Conservation (phyloP, 1,139 yeast genomes). For the Pichia sp. region DNA sequence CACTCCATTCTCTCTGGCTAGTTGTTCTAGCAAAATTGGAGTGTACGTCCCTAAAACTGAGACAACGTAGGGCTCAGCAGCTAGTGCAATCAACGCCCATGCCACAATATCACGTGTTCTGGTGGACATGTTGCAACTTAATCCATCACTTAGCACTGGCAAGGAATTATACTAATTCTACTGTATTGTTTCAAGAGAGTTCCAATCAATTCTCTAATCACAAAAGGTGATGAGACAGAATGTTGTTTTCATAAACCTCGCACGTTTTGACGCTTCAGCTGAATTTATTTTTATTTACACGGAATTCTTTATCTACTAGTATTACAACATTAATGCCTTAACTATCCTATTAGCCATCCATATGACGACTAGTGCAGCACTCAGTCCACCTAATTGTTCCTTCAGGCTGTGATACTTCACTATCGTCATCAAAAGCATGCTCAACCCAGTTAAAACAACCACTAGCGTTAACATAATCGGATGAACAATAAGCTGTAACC, state of each 20-base stretch:
- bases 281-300: not conserved
- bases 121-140: conserved; percentile 6
- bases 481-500: conserved; percentile 26
- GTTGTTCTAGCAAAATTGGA: conserved; percentile 59
- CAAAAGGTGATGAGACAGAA: not conserved
- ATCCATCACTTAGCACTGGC: not conserved
- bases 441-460: conserved; percentile 66
- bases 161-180: not conserved
- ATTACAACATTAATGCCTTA: not conserved
- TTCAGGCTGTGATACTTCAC: conserved; percentile 75
- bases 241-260: not conserved
- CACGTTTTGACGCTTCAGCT: not conserved
- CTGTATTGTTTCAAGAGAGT: too few relatives aligned
- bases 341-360: conserved; percentile 7
- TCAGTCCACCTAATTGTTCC: conserved; percentile 67
- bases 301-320: not conserved
- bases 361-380: conserved; percentile 41
- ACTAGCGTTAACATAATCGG: conserved; percentile 44
- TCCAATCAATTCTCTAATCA: too few relatives aligned
- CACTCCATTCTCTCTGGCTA: conserved; percentile 65
- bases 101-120: conserved; percentile 14
- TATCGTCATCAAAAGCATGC: conserved; percentile 83
- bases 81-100: conserved; percentile 30
- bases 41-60: conserved; percentile 70
- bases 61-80: conserved; percentile 71